Conservation (phyloP, 2,329 filamentous ascomycete species). For the Botrytis pseudocinerea region DNA sequence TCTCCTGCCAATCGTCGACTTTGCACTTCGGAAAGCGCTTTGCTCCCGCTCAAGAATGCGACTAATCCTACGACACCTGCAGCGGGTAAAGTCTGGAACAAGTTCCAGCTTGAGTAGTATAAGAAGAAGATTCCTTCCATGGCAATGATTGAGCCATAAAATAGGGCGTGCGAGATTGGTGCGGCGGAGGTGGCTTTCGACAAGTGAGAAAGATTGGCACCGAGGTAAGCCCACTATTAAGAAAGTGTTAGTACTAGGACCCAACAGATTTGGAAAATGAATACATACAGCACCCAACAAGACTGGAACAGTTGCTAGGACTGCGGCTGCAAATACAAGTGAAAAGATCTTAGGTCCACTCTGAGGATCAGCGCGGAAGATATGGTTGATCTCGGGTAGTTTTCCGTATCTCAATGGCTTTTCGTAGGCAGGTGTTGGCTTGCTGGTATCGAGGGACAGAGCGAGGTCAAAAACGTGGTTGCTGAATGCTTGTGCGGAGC, state of each 20-base stretch:
- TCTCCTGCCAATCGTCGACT: conserved; percentile 71
- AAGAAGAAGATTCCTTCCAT: conserved; percentile 93
- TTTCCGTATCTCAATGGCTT: conserved; percentile 80
- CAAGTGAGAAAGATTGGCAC: conserved; percentile 80
- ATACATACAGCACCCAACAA: conserved; percentile 68
- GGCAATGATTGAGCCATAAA: conserved; percentile 81
- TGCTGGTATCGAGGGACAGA: conserved; percentile 62
- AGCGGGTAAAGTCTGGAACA: conserved; percentile 84
- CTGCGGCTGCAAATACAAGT: conserved; percentile 71
- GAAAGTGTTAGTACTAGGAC: conserved; percentile 29
- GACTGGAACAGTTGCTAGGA: conserved; percentile 71
- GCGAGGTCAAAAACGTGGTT: conserved; percentile 72
- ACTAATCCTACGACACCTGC: conserved; percentile 66
- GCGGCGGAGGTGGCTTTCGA: conserved; percentile 72
- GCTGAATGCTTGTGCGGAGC: conserved; percentile 66
- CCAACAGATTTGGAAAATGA: conserved; percentile 25
- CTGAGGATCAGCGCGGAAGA: conserved; percentile 76
- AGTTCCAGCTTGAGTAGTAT: conserved; percentile 89
- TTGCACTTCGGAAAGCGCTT: conserved; percentile 91
- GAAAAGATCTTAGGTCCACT: conserved; percentile 81
- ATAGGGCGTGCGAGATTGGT: conserved; percentile 78
- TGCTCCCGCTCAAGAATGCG: conserved; percentile 82
- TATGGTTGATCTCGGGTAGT: conserved; percentile 83
- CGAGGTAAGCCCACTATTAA: conserved; percentile 73
- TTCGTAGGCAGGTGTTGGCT: conserved; percentile 60